These are phyloP conservation scores for Curvularia verruculosa DNA, from an alignment of 2,329 filamentous ascomycete species.

Conservation along the genomic window DNA sequence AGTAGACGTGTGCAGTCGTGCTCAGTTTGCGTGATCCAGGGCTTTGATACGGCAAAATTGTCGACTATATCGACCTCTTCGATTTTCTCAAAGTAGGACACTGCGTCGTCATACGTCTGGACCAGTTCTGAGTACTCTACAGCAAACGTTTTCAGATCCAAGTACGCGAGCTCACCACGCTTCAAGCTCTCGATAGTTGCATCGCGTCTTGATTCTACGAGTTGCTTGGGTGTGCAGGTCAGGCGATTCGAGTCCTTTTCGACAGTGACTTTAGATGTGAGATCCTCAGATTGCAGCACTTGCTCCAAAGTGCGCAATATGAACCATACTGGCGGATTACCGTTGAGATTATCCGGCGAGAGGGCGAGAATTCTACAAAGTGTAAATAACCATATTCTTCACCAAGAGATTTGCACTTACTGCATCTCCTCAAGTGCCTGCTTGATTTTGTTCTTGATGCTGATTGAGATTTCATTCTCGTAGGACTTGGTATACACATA, in stretches of 20 bases:
- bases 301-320: slow-evolving; percentile 20
- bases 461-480: neutral
- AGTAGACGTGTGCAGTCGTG: slow-evolving; percentile 23
- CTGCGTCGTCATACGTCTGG: slow-evolving; percentile 19
- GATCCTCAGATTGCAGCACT: slow-evolving; percentile 11
- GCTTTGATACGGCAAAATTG: slow-evolving; percentile 33
- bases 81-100: slow-evolving; percentile 16
- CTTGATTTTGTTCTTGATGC: slow-evolving; percentile 17
- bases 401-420: slow-evolving; percentile 19
- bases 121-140: slow-evolving; percentile 27
- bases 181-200: slow-evolving; percentile 23
- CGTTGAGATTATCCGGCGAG: slow-evolving; percentile 23
- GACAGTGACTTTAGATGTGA: slow-evolving; percentile 25
- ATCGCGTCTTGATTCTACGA: slow-evolving; percentile 26
- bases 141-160: slow-evolving; percentile 30
- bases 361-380: slow-evolving; percentile 23
- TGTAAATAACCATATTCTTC: neutral
- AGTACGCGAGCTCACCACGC: slow-evolving; percentile 26
- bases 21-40: slow-evolving; percentile 27
- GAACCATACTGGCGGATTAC: slow-evolving; percentile 35
- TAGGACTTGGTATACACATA: slow-evolving; percentile 27
- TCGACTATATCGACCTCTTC: slow-evolving; percentile 21
- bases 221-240: slow-evolving; percentile 32
- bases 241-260: slow-evolving; percentile 19
- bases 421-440: slow-evolving; percentile 16